phyloP scores from a whole-genome alignment of 352 stramenopile genomes.

The Pythium phragmitis region DNA sequence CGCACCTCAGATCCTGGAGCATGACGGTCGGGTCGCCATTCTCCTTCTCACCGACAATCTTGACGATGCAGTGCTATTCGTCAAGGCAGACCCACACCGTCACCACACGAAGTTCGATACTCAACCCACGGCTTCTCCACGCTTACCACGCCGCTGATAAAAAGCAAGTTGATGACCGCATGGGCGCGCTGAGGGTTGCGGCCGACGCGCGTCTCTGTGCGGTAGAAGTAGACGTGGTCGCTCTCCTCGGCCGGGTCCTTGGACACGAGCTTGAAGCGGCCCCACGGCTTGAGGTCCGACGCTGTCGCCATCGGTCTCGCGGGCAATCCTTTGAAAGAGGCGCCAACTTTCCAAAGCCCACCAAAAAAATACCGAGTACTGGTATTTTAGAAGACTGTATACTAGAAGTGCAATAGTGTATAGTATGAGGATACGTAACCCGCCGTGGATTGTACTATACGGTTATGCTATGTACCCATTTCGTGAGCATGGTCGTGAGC shows the following conservation, averaged over 20 bases:
- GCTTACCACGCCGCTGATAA: slow-evolving; percentile 63
- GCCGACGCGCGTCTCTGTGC: slow-evolving; percentile 46
- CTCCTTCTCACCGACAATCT: slow-evolving; percentile 32
- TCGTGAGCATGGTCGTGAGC: slow-evolving; percentile 40
- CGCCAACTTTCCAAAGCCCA: neutral
- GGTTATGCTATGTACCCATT: slow-evolving; percentile 35
- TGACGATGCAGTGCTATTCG: slow-evolving; percentile 57
- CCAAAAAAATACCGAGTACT: neutral
- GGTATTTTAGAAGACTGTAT: no score
- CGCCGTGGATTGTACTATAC: neutral
- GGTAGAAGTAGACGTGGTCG: slow-evolving; percentile 66
- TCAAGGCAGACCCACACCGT: neutral
- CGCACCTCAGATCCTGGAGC: slow-evolving; percentile 60
- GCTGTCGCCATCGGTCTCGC: neutral
- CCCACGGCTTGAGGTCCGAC: slow-evolving; percentile 40
- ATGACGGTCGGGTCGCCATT: slow-evolving; percentile 35
- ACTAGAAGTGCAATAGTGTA: no score
- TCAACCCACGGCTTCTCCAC: neutral
- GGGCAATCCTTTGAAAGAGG: neutral
- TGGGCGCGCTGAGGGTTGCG: slow-evolving; percentile 48
- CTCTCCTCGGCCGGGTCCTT: slow-evolving; percentile 47
- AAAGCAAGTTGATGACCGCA: slow-evolving; percentile 50
- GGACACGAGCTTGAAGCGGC: slow-evolving; percentile 60
- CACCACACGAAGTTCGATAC: neutral
- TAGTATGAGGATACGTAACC: neutral